These are phyloP conservation scores for Trichoderma asperelloides DNA, from an alignment of 495 filamentous ascomycete species.

Conservation along the genomic window DNA sequence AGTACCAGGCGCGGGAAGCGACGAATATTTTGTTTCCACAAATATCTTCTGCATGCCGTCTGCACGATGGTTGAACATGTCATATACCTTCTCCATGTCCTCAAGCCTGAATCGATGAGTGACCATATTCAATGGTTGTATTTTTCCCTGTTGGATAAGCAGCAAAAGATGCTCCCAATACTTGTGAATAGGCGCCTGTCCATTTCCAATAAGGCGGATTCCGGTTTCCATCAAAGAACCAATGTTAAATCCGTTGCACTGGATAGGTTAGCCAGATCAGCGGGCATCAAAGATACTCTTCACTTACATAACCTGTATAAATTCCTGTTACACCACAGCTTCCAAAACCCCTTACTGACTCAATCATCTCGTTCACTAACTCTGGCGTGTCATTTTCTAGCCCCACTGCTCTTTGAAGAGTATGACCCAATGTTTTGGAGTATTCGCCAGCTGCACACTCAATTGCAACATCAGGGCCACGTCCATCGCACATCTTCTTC, in stretches of 20 bases:
- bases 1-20: slow-evolving; percentile 42
- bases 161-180: slow-evolving; percentile 72
- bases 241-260: slow-evolving; percentile 77
- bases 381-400: slow-evolving; percentile 81
- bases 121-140: slow-evolving; percentile 73
- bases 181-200: slow-evolving; percentile 74
- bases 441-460: slow-evolving; percentile 85
- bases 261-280: background rate
- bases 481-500: slow-evolving; percentile 58
- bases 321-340: slow-evolving; percentile 70
- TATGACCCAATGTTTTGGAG: slow-evolving; percentile 72
- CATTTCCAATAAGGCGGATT: slow-evolving; percentile 74
- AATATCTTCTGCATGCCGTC: slow-evolving; percentile 66
- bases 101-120: slow-evolving; percentile 66
- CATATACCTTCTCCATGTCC: slow-evolving; percentile 63
- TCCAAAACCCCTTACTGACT: slow-evolving; percentile 65
- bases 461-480: slow-evolving; percentile 67
- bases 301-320: slow-evolving; percentile 68
- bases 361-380: slow-evolving; percentile 82
- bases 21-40: slow-evolving; percentile 57
- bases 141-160: slow-evolving; percentile 56
- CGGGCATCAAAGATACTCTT: background rate
- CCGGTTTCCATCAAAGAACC: slow-evolving; percentile 82
- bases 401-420: slow-evolving; percentile 63
- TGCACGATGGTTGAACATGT: slow-evolving; percentile 59